Base-by-base conservation (phyloP, 495 filamentous ascomycete species). In the Immersiella caudata region DNA sequence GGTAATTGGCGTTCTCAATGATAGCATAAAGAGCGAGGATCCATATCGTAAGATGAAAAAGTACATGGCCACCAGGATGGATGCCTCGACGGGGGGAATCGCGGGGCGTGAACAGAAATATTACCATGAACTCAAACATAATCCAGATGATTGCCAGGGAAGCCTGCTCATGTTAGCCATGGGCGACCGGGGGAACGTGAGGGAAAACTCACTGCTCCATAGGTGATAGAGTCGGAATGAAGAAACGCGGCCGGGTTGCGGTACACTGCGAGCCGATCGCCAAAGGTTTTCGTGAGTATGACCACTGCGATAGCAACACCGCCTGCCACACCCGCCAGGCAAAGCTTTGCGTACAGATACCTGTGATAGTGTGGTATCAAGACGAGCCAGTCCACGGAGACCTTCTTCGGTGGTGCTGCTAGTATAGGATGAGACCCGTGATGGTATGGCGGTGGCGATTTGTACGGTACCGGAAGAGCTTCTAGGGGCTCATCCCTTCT, bases 31-130 rank as follows among this genome's bases (percentile, higher is more conserved):
- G 0, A 6, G 65, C 68, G 2, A 69, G 33, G 12, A 73, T 21
- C 64, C 71, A 76, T 60, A 79, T 74, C 62, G 80, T 50, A 25
- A 80, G 76, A 52, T 79, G 74, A 22, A 78, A 59, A 58, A 66
- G 76, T 65, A 82, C 75, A 49, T 79, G 77, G 16, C 71, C 72
- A 12, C 78, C 78, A 1, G 79, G 78, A 59, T 79, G 78, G 58
- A 80, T 77, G 26, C 74, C 75, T 5, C 69, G 58, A 12, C 72
- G 71, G 26, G 68, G 67, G 24, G 54, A 25, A 11, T 55, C 25
- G 9, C 26, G 22, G 25, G 22, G 26, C 11, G 22, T 59, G 16
- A 74, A 75, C 14, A 72, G 36, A 21, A 56, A 70, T 11, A 71
- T 71, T 5, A 67, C 75, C 40, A 82, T 68, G 16, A 80, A 58